Conservation (phyloP, 2,329 filamentous ascomycete species). For the Emericellopsis atlantica region DNA sequence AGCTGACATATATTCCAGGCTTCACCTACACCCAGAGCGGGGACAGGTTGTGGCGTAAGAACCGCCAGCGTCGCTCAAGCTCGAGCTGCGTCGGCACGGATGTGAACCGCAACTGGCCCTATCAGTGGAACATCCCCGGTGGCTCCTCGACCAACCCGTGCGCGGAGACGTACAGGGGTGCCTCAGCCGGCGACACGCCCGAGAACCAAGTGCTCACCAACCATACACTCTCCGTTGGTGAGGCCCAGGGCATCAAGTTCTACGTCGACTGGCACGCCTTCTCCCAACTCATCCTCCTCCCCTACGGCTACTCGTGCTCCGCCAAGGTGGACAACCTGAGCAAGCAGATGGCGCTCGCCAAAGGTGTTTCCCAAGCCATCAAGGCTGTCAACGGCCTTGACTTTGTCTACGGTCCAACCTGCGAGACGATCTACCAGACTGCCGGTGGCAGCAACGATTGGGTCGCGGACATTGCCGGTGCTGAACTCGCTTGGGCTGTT, state of each 20-base stretch:
- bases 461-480: constrained; percentile 24
- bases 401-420: constrained; percentile 38
- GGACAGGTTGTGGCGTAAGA: constrained; percentile 51
- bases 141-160: constrained; percentile 40
- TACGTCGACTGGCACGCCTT: constrained; percentile 57
- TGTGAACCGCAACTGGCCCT: constrained; percentile 49
- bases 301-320: constrained; percentile 48
- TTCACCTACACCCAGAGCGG: constrained; percentile 45
- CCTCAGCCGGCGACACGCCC: constrained; percentile 28
- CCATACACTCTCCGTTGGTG: constrained; percentile 18
- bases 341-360: constrained; percentile 34
- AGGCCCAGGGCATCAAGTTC: constrained; percentile 37
- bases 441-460: constrained; percentile 33
- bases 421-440: constrained; percentile 48
- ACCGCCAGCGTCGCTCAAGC: constrained; percentile 28
- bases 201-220: constrained; percentile 35
- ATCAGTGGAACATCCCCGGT: constrained; percentile 35
- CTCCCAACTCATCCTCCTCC: constrained; percentile 42
- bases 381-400: constrained; percentile 21
- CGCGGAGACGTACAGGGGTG: constrained; percentile 33
- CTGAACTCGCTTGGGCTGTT: constrained; percentile 25
- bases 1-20: constrained; percentile 18
- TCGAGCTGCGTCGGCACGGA: constrained; percentile 37
- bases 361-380: constrained; percentile 36
- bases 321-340: constrained; percentile 29